These are phyloP conservation scores for Lachancea sp. DNA, from an alignment of 805 yeast species.

Conservation along the genomic window DNA sequence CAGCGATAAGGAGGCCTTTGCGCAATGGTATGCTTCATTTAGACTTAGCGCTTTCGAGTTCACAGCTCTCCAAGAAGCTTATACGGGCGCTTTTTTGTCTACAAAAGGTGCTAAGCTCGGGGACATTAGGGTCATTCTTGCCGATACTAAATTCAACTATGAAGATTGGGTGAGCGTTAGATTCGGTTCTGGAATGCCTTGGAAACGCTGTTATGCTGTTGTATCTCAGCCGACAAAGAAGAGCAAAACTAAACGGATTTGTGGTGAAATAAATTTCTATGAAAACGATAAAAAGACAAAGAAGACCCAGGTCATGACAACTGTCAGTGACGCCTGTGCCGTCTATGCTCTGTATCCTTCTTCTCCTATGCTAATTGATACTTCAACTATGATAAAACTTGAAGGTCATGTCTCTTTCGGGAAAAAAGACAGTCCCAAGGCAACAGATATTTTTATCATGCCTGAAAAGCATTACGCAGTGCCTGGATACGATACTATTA, in stretches of 20 bases:
- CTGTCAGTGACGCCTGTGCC: constrained; percentile 59
- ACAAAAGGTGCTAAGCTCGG: constrained; percentile 86
- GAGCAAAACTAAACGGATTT: constrained; percentile 28
- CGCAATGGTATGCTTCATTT: constrained; percentile 77
- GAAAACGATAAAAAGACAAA: constrained; percentile 71
- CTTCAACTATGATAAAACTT: constrained; percentile 79
- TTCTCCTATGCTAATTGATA: constrained; percentile 71
- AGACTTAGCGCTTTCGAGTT: constrained; percentile 77
- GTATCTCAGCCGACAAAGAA: constrained; percentile 61
- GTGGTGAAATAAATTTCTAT: constrained; percentile 72
- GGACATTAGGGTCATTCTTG: constrained; percentile 77
- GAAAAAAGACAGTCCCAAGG: constrained; percentile 44
- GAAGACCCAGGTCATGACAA: constrained; percentile 72
- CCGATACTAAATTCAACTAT: constrained; percentile 78
- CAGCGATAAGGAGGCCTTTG: constrained; percentile 54
- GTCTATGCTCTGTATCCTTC: constrained; percentile 93
- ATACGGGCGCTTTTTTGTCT: constrained; percentile 87
- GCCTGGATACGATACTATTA: constrained; percentile 63
- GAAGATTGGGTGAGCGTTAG: constrained; percentile 95
- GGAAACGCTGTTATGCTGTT: constrained; percentile 91
- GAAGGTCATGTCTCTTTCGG: constrained; percentile 73
- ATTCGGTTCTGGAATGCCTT: constrained; percentile 96
- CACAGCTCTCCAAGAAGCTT: constrained; percentile 83
- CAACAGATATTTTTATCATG: constrained; percentile 46
- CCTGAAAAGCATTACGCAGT: constrained; percentile 72